Evolutionary conservation across 78 protist species (phyloP).

Genomic region (Diacronema lutheri): DNA sequence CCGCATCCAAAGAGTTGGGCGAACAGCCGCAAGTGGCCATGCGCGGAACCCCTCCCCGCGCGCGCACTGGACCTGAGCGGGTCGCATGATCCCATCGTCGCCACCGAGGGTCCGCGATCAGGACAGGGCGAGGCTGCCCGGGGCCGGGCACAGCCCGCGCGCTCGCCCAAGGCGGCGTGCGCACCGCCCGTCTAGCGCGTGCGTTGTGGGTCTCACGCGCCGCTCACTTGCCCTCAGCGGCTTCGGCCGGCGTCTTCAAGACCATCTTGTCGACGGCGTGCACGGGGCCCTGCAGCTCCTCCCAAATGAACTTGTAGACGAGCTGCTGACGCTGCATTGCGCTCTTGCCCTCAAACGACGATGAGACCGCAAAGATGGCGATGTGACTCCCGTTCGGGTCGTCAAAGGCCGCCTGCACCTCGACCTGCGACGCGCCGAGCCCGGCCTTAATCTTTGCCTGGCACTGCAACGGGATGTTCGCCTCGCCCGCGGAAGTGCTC

Average conservation of each 20-base stretch:
- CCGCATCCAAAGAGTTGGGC: too few relatives aligned
- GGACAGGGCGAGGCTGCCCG: too few relatives aligned
- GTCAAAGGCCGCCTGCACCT: not conserved
- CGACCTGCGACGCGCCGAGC: not conserved
- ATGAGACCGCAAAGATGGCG: not conserved
- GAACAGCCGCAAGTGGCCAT: too few relatives aligned
- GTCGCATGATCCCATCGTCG: too few relatives aligned
- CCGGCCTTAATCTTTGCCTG: not conserved
- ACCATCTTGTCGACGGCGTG: slow-evolving; percentile 9
- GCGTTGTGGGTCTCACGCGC: too few relatives aligned
- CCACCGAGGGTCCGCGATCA: too few relatives aligned
- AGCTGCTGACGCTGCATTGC: not conserved
- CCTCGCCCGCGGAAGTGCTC: too few relatives aligned
- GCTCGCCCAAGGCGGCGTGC: too few relatives aligned
- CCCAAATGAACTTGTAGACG: not conserved
- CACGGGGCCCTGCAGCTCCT: not conserved
- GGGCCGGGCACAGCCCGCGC: too few relatives aligned
- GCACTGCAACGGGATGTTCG: not conserved
- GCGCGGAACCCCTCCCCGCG: too few relatives aligned
- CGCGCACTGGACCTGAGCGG: too few relatives aligned
- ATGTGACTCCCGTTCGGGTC: slow-evolving; percentile 19
- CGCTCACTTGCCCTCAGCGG: not conserved
- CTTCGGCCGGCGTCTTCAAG: not conserved
- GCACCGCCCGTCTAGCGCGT: too few relatives aligned
- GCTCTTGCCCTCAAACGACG: slow-evolving; percentile 3